A percentile compares a stretch with the other conserved stretches of the same genome.
These are phyloP conservation scores for Phyllostachys edulis DNA, from an alignment of 176 grass and related monocot species.

Conservation along the genomic window DNA sequence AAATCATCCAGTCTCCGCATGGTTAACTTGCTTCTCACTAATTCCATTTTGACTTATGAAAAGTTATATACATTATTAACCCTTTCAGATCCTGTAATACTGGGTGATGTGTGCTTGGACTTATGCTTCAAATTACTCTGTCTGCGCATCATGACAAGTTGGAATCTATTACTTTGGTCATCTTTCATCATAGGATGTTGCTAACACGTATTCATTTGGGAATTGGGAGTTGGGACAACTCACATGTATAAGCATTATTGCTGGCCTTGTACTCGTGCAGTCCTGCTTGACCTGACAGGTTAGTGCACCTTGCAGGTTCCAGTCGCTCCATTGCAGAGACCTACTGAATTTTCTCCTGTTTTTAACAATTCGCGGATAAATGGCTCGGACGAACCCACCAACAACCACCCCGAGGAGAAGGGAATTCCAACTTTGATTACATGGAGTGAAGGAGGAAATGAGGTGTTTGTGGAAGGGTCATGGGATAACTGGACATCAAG, in stretches of 20 bases:
- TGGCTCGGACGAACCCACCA: constrained; percentile 40
- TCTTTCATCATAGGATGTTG: constrained; percentile 4
- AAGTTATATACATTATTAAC: background rate
- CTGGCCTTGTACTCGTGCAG: background rate
- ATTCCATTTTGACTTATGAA: constrained; percentile 4
- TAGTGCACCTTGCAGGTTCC: constrained; percentile 58
- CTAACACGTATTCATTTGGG: background rate
- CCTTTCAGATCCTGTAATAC: constrained; percentile 18
- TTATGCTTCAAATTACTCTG: constrained; percentile 17
- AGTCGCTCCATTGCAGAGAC: constrained; percentile 62
- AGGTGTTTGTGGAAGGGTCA: constrained; percentile 79
- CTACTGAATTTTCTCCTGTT: constrained; percentile 42
- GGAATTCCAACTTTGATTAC: constrained; percentile 76
- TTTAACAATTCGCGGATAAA: constrained; percentile 51
- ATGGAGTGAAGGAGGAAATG: constrained; percentile 81
- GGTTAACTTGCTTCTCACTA: background rate
- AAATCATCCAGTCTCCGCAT: background rate
- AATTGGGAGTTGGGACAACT: background rate
- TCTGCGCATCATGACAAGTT: background rate
- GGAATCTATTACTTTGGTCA: constrained; percentile 16
- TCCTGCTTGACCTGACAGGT: constrained; percentile 29
- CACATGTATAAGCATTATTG: constrained; percentile 11
- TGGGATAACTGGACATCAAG: constrained; percentile 94
- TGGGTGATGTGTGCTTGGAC: background rate
- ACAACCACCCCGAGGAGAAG: constrained; percentile 34